phyloP scores from a whole-genome alignment of 2,329 filamentous ascomycete species.

The Cladosporium austrohemisphaericum region DNA sequence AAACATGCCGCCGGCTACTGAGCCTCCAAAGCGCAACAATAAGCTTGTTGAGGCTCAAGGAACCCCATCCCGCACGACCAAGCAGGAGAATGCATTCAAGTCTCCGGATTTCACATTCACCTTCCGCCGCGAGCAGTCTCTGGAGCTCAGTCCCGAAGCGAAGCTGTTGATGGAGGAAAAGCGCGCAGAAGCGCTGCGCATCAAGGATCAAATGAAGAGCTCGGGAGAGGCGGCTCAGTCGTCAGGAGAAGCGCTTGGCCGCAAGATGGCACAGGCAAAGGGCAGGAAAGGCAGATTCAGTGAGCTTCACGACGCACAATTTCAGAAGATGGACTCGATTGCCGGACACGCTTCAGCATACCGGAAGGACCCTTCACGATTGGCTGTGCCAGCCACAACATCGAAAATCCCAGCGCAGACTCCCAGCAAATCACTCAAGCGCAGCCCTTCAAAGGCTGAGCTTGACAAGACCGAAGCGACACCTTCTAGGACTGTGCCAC shows the following conservation, averaged over 20 bases:
- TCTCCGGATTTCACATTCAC: constrained; percentile 65
- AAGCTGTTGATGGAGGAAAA: constrained; percentile 62
- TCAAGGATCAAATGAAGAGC: constrained; percentile 65
- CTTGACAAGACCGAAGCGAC: constrained; percentile 53
- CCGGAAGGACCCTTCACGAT: constrained; percentile 47
- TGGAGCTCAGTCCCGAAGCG: constrained; percentile 59
- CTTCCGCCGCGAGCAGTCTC: constrained; percentile 52
- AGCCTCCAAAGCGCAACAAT: constrained; percentile 41
- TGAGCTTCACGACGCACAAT: constrained; percentile 78
- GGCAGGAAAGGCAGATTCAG: constrained; percentile 77
- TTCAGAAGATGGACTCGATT: constrained; percentile 98
- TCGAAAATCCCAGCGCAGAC: constrained; percentile 42
- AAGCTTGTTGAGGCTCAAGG: constrained; percentile 47
- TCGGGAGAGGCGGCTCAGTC: constrained; percentile 52
- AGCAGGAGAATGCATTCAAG: constrained; percentile 36
- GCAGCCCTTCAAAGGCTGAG: constrained; percentile 57
- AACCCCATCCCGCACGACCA: constrained; percentile 56
- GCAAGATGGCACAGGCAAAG: constrained; percentile 77
- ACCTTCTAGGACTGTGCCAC: constrained; percentile 19
- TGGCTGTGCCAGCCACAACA: constrained; percentile 13
- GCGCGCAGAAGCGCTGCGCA: constrained; percentile 66
- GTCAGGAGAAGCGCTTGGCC: constrained; percentile 44
- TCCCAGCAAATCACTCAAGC: constrained; percentile 46
- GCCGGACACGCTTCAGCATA: constrained; percentile 78
- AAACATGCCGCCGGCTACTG: constrained; percentile 61